Percentiles rank a stretch among this genome's conserved stretches.
These are phyloP conservation scores for Lyophyllum decastes DNA, from an alignment of 768 basidiomycete genomes.

Conservation along the genomic window DNA sequence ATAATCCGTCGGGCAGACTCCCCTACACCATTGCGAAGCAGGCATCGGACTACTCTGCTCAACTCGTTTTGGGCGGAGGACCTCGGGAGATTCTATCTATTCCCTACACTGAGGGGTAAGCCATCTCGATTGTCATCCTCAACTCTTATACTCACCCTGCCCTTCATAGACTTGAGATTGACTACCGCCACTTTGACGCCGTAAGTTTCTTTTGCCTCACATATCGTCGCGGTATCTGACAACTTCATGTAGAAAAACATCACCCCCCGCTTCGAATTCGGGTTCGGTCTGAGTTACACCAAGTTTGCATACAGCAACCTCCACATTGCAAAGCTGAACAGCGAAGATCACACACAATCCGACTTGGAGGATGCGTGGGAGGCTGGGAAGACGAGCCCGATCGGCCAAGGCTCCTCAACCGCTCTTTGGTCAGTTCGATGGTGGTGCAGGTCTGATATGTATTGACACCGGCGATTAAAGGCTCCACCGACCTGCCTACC, in stretches of 20 bases:
- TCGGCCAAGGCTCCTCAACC: constrained; percentile 56
- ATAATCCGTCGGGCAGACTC: constrained; percentile 68
- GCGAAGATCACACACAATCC: constrained; percentile 38
- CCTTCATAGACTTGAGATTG: constrained; percentile 53
- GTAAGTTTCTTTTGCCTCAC: constrained; percentile 36
- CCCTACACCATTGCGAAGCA: constrained; percentile 77
- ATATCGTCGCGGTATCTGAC: constrained; percentile 5
- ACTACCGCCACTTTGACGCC: constrained; percentile 74
- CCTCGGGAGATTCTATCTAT: constrained; percentile 45
- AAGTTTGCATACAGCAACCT: constrained; percentile 72
- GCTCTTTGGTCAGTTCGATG: constrained; percentile 53
- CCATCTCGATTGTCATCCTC: background rate
- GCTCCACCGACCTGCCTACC: constrained; percentile 67
- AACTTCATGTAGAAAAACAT: constrained; percentile 56
- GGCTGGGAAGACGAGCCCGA: constrained; percentile 54
- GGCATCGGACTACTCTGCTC: constrained; percentile 57
- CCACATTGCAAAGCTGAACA: constrained; percentile 41
- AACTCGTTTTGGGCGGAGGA: constrained; percentile 39
- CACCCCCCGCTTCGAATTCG: constrained; percentile 84
- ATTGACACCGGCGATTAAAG: constrained; percentile 24
- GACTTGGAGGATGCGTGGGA: constrained; percentile 54
- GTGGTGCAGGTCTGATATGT: background rate
- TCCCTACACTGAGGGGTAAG: constrained; percentile 58
- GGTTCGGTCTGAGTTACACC: constrained; percentile 88
- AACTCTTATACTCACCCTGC: background rate